Base-by-base conservation (phyloP, 2,329 filamentous ascomycete species). In the Penicillium frequentans region DNA sequence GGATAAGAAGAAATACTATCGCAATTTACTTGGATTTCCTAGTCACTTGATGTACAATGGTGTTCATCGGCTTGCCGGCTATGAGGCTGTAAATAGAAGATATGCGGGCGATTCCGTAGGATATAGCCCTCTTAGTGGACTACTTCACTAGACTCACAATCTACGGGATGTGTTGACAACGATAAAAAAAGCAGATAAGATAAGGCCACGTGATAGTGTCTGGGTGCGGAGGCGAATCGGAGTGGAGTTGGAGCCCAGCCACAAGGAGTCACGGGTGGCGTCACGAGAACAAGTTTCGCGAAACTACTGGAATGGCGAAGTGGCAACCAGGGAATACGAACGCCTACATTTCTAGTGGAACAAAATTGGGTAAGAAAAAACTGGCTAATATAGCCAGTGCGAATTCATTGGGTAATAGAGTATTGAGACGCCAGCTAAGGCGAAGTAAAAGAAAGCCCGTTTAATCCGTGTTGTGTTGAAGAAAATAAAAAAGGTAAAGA, bases 401-500 rank as follows among this genome's bases (percentile, higher is more conserved):
- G 19, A 54, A 47, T 54, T 54, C 46, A 47, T 57, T 50, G 53
- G 55, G 53, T 57, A 50, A 39, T 51, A 51, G n/a, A 51, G 24
- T 49, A 53, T 37, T 21, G 44, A 24, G 49, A 19, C 51, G 51
- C 55, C 55, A 35, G 19, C 19, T 42, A 23, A 42, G 55, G 46
- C 37, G 49, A 27, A 48, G 47, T 49, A 54, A 49, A 59, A 50
- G 47, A 47, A 54, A 54, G 46, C 50, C 56, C 49, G 49, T 59
- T 24, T 44, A 58, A 45, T 35, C 48, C n/a, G 39, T 42, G 35
- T 33, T 39, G 39, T 42, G 35, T 33, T 39, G 27, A 35, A 37
- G 11, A 16, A n/a, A n/a, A 50, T 13, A 46, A 45, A 55, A 55
- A 46, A 59, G 45, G 46, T 3, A 54, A 57, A 61, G 62, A 67